Evolutionary conservation across 2,329 filamentous ascomycete genomes (phyloP).

Genomic region (Verruconis gallopava): DNA sequence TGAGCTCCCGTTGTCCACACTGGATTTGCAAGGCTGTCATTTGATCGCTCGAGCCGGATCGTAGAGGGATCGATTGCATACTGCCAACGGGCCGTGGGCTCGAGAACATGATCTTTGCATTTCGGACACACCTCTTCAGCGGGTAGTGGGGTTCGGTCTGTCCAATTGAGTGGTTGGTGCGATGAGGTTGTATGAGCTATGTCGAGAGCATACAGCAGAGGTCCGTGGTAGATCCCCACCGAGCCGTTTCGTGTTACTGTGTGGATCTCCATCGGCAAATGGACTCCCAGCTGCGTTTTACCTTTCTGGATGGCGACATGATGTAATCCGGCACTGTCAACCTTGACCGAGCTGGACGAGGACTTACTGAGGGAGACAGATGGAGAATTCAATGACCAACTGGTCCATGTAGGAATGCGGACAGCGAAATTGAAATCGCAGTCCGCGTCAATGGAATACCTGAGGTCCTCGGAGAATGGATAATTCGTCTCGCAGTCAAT

Average conservation of each 20-base stretch:
- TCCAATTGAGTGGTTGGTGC: slow-evolving; percentile 13
- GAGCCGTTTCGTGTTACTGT: slow-evolving; percentile 28
- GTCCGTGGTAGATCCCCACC: slow-evolving; percentile 23
- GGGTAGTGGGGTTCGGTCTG: slow-evolving; percentile 9
- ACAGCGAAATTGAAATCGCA: slow-evolving; percentile 31
- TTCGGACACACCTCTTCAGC: slow-evolving; percentile 12
- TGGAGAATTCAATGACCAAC: background rate
- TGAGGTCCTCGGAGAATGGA: slow-evolving; percentile 30
- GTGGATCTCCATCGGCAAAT: slow-evolving; percentile 13
- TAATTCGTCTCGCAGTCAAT: slow-evolving; percentile 38
- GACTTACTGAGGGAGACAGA: slow-evolving; percentile 8
- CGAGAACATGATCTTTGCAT: slow-evolving; percentile 18
- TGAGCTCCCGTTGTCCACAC: slow-evolving; percentile 22
- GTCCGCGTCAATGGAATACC: slow-evolving; percentile 24
- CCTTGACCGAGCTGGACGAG: slow-evolving; percentile 15
- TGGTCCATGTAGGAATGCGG: slow-evolving; percentile 33
- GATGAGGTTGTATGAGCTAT: slow-evolving; percentile 16
- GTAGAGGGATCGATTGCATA: slow-evolving; percentile 24
- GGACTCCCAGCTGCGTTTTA: slow-evolving; percentile 20
- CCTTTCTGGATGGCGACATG: slow-evolving; percentile 24
- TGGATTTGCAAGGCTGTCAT: slow-evolving; percentile 17
- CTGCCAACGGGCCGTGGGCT: slow-evolving; percentile 22
- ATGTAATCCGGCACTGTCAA: slow-evolving; percentile 26
- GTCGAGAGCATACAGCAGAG: slow-evolving; percentile 26
- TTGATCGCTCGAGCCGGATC: slow-evolving; percentile 9